Percentiles rank a stretch among this genome's conserved stretches.
Evolutionary conservation across 2,329 filamentous ascomycete species (phyloP).

Genomic region (Colletotrichum sp.): DNA sequence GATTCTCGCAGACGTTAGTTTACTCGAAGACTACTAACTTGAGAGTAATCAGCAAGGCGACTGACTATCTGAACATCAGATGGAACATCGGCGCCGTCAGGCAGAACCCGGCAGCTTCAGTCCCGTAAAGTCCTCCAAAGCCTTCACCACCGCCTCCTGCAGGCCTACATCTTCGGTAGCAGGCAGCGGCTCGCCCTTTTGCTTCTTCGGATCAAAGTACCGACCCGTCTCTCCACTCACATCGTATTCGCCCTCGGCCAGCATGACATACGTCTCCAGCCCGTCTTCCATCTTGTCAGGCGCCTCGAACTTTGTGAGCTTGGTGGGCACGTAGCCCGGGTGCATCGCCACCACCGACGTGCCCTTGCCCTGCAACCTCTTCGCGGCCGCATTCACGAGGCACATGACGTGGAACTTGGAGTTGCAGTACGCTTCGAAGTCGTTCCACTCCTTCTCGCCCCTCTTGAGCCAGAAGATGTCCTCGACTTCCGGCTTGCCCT

Average conservation of each 20-base stretch:
- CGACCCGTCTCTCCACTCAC: constrained; percentile 13
- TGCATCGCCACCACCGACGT: constrained; percentile 24
- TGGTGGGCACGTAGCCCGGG: constrained; percentile 27
- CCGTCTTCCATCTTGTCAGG: constrained; percentile 22
- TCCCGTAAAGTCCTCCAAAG: constrained; percentile 20
- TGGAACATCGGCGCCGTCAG: not conserved
- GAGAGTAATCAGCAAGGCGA: not conserved
- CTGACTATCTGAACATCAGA: not conserved
- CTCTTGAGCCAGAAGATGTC: constrained; percentile 26
- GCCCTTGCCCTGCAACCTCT: constrained; percentile 16
- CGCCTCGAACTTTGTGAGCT: constrained; percentile 18
- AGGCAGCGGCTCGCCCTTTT: constrained; percentile 16
- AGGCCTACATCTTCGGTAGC: constrained; percentile 11
- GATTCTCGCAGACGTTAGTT: not conserved
- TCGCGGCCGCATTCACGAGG: constrained; percentile 24
- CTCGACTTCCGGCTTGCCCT: constrained; percentile 17
- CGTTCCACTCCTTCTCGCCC: constrained; percentile 21
- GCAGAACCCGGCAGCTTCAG: constrained; percentile 13
- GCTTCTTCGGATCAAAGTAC: constrained; percentile 25
- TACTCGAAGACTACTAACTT: not conserved
- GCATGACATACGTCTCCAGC: constrained; percentile 19
- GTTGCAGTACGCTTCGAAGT: constrained; percentile 25
- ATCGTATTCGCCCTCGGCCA: constrained; percentile 26
- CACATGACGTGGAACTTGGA: constrained; percentile 26
- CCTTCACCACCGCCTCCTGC: constrained; percentile 22